Conservation (phyloP, 768 basidiomycete species). For the Lactifluus piperatus region DNA sequence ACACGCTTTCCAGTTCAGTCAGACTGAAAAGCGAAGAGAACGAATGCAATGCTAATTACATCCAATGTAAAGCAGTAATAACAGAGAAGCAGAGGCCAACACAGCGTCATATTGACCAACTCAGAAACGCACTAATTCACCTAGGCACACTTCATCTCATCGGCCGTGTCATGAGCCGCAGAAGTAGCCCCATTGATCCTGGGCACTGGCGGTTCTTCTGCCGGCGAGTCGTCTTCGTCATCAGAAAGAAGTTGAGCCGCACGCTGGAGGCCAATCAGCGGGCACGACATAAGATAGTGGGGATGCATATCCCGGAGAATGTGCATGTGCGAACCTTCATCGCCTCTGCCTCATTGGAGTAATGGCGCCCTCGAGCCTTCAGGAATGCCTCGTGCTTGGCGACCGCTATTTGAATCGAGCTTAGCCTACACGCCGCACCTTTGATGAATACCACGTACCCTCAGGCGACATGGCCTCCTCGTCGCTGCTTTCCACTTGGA, state of each 20-base stretch:
- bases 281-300: conserved; percentile 11
- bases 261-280: conserved; percentile 35
- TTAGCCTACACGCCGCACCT: not conserved
- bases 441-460: conserved; percentile 38
- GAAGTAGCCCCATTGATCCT: conserved; percentile 2
- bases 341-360: conserved; percentile 86
- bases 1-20: not conserved
- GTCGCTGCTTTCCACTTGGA: conserved; percentile 41
- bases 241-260: conserved; percentile 56
- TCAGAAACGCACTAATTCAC: not conserved
- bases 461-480: conserved; percentile 83
- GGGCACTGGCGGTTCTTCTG: not conserved
- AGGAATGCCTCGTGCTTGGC: conserved; percentile 79
- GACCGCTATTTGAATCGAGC: conserved; percentile 43
- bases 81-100: not conserved
- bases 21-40: not conserved
- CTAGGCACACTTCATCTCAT: not conserved
- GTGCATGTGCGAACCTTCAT: conserved; percentile 59
- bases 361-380: conserved; percentile 73
- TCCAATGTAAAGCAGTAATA: not conserved
- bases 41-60: not conserved
- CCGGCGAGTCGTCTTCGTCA: conserved; percentile 45
- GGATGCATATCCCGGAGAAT: not conserved
- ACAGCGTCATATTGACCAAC: not conserved
- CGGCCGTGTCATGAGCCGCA: not conserved